Base-by-base conservation (phyloP, 73 alveolate genomes). In the Uronychia setigera region DNA sequence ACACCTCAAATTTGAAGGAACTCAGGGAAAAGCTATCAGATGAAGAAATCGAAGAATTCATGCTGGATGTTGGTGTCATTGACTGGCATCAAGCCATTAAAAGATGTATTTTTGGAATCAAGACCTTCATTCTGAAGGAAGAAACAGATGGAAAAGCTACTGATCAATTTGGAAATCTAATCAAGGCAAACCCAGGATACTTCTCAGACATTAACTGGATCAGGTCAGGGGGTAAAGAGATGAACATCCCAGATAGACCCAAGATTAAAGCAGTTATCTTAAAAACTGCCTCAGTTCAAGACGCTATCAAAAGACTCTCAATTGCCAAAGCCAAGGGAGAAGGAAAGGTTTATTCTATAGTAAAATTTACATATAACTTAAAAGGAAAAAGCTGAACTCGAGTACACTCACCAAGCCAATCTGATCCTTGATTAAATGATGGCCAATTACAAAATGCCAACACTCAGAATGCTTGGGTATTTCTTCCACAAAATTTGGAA, bases 31-130 rank as follows among this genome's bases (percentile, higher is more conserved):
- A 33, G 29, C 74, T 91, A 31, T 58, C 33, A 35, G 90, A 74
- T 35, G 74, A 80, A 26, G 98, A 93, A 29, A 75, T 60, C 84
- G 1, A 89, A 32, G 59, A 35, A 14, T 93, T 94, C 82, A 88
- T 90, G 33, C 60, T 93, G 25, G 99, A 96, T 79, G 93, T 94
- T 14, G 77, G 89, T n/a, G 59, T 82, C 27, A 82, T 96, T 60
- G 93, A 92, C 82, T 96, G 99, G 98, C 59, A 93, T n/a, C 34
- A 80, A 77, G 93, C 87, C 88, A 59, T 95, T n/a, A 76, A 79
- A 83, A 90, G 81, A 60, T 93, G 80, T 81, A 89, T 94, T 58
- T 96, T 91, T 92, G 99, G 99, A 32, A 88, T 96, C 76, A 80
- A 91, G 76, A 90, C 89, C 81, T 96, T 82, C 80, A 86, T 96